Evolutionary conservation across 108 stramenopile species (phyloP), one percentile per base, ranked within the genome.

Genomic region (Bacterosira constricta): DNA sequence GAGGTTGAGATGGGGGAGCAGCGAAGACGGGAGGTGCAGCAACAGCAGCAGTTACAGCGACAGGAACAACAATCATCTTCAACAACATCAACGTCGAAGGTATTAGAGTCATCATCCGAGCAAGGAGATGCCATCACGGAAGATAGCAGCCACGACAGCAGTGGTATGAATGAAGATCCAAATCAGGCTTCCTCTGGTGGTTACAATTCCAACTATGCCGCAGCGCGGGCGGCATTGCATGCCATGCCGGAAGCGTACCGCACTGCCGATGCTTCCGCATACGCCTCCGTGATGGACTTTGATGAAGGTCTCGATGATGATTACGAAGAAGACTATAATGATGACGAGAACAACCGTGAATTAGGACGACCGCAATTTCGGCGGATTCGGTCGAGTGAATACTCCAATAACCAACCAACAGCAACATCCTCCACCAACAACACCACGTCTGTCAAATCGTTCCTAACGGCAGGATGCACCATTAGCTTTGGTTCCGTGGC

Each of bases 401-500:
- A 21, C 6, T 60, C 59, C 30, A 25, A 23, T 21, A 36, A 64
- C 34, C 36, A 67, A 25, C 27, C 13, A 55, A 6, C 51, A 42
- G 7, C 76, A 46, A 37, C 65, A 63, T 58, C 66, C 21, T 25
- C 67, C 17, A 44, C 42, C 10, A 47, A 53, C 2, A 45, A 39
- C 20, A 26, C 45, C 13, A 75, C 86, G 9, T 90, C 87, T 13
- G 92, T 90, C 41, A 88, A 84, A 57, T 62, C 83, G 32, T 83
- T 91, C 52, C 47, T 94, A 53, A 52, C 66, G 13, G 53, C 74
- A 8, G 90, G 82, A 17, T 50, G 83, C 39, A 85, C 89, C 0
- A 73, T 90, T 25, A 86, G 77, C 31, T 94, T 94, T 79, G 93
- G 93, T 55, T 91, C 90, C 0, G 89, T 94, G 15, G 82, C 73